Percentiles rank a stretch among this genome's conserved stretches.
These are phyloP conservation scores for Lablab purpureus DNA, from an alignment of 306 rosid species.

Conservation along the genomic window DNA sequence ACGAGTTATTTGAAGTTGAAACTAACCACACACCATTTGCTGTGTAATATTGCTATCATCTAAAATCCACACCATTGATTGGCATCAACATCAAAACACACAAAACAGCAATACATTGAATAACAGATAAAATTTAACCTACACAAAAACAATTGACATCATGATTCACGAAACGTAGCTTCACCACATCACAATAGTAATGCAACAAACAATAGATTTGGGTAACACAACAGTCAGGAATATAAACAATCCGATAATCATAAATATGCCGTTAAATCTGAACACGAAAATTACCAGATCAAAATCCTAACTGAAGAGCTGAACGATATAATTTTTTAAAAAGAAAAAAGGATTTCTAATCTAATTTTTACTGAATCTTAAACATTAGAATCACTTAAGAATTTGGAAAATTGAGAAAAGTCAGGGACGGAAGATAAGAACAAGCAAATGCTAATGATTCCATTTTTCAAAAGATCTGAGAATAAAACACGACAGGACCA, in stretches of 20 bases:
- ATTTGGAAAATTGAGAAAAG: neutral
- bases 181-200: neutral
- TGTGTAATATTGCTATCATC: neutral
- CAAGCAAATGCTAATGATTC: neutral
- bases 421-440: neutral
- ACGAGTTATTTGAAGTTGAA: neutral
- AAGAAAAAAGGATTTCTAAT: neutral
- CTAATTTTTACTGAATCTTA: neutral
- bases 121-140: neutral
- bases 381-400: neutral
- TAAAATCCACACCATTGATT: neutral
- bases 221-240: neutral
- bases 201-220: neutral
- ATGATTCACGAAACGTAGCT: conserved; percentile 2
- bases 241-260: neutral
- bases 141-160: neutral
- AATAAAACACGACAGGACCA: neutral
- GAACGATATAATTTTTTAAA: neutral
- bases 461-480: conserved; percentile 28
- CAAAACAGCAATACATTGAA: neutral
- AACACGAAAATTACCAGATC: neutral
- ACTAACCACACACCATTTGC: neutral
- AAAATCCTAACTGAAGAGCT: conserved; percentile 14
- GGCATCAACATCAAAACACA: neutral
- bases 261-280: neutral